phyloP scores from a whole-genome alignment of 2,329 filamentous ascomycete genomes.

The Fusarium cicatricum region DNA sequence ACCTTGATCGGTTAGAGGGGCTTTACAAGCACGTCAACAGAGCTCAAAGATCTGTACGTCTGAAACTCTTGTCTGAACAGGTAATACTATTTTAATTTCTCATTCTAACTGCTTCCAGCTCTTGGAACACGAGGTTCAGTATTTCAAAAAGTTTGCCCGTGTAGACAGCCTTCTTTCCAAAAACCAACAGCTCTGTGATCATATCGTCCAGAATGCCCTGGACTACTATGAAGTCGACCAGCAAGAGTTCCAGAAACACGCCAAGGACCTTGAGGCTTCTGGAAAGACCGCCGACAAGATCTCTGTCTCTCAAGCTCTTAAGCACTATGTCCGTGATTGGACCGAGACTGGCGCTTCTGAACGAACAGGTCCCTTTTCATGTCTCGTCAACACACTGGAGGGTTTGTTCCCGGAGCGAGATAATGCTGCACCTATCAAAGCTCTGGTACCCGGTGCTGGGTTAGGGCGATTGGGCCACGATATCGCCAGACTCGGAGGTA shows the following conservation, averaged over 20 bases:
- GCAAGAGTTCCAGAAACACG: conserved; percentile 55
- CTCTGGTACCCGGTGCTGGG: conserved; percentile 62
- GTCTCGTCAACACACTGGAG: conserved; percentile 47
- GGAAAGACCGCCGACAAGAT: conserved; percentile 54
- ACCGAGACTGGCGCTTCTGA: conserved; percentile 57
- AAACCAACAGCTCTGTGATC: conserved; percentile 57
- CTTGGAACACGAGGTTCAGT: conserved; percentile 65
- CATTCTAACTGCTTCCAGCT: conserved; percentile 42
- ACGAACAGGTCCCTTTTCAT: conserved; percentile 53
- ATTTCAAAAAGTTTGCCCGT: conserved; percentile 60
- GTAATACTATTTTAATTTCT: too few relatives aligned
- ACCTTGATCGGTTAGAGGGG: conserved; percentile 47
- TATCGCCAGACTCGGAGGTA: conserved; percentile 53
- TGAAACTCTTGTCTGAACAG: neutral
- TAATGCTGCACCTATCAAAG: conserved; percentile 39
- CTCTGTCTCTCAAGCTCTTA: conserved; percentile 61
- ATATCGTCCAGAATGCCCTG: conserved; percentile 55
- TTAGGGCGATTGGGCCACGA: conserved; percentile 62
- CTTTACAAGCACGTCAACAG: conserved; percentile 49
- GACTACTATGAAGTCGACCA: conserved; percentile 55
- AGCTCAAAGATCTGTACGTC: conserved; percentile 43
- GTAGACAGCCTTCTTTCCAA: conserved; percentile 52
- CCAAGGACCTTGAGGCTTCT: conserved; percentile 48
- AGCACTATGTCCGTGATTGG: conserved; percentile 68
- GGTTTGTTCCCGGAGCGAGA: conserved; percentile 43